A percentile compares a stretch with the other conserved stretches of the same genome.
Conservation (phyloP, 257 asterid species). For the Nicotiana paniculata region DNA sequence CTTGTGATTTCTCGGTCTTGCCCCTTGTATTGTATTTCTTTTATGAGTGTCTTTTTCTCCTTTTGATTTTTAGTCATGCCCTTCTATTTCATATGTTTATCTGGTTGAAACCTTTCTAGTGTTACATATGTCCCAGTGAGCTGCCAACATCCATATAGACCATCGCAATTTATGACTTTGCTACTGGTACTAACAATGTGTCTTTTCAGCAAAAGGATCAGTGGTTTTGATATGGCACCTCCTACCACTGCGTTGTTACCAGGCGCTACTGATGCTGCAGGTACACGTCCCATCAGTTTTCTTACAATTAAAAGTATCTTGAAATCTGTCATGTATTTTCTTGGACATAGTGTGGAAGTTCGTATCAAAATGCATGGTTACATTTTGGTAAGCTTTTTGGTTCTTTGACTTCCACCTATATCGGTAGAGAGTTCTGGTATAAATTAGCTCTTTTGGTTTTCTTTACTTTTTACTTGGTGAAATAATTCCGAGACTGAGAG, state of each 20-base stretch:
- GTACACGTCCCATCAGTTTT: slow-evolving; percentile 33
- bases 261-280: slow-evolving; percentile 50
- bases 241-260: slow-evolving; percentile 57
- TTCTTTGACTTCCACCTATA: slow-evolving; percentile 41
- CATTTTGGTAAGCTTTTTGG: slow-evolving; percentile 76
- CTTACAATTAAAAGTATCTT: slow-evolving; percentile 9
- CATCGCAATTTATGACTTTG: slow-evolving; percentile 13
- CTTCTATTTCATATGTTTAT: not conserved
- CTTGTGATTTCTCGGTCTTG: not conserved
- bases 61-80: not conserved
- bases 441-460: slow-evolving; percentile 36
- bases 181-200: slow-evolving; percentile 21
- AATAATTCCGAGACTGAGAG: slow-evolving; percentile 68
- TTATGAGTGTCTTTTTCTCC: not conserved
- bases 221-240: slow-evolving; percentile 99
- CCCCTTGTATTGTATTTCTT: not conserved
- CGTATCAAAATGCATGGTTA: slow-evolving; percentile 69
- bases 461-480: slow-evolving; percentile 54
- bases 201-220: slow-evolving; percentile 80
- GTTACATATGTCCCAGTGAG: no score
- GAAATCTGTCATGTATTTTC: slow-evolving; percentile 37
- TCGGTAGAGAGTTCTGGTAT: slow-evolving; percentile 32
- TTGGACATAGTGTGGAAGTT: slow-evolving; percentile 77
- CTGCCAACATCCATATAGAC: not conserved
- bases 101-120: not conserved